phyloP scores from a whole-genome alignment of 164 flowering plant species.

The Macadamia tetraphylla region DNA sequence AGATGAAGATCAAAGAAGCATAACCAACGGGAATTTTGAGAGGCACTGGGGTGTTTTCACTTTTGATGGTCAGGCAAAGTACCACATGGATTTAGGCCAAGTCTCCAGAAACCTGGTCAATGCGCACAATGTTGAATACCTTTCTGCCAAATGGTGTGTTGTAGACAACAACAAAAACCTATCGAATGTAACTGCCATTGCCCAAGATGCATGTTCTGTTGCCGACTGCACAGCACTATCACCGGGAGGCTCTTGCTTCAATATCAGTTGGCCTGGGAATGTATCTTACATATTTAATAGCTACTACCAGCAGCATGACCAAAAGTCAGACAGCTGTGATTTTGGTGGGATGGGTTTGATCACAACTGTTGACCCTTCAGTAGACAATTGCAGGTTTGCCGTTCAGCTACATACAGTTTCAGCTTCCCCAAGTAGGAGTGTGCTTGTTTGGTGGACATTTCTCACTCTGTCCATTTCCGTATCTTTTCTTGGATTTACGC shows the following conservation, averaged over 20 bases:
- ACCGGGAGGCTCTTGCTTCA: conserved; percentile 82
- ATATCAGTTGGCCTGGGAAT: conserved; percentile 76
- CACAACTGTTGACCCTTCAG: conserved; percentile 85
- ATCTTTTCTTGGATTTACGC: conserved; percentile 7
- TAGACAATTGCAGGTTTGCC: conserved; percentile 56
- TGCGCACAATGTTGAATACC: conserved; percentile 67
- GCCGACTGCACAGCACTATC: conserved; percentile 74
- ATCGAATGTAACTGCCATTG: conserved; percentile 49
- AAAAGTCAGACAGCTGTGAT: conserved; percentile 61
- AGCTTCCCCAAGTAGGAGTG: conserved; percentile 8
- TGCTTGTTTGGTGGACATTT: conserved; percentile 18
- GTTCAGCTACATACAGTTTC: conserved; percentile 49
- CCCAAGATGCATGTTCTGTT: conserved; percentile 46
- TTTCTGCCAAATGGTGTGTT: conserved; percentile 83
- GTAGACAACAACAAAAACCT: conserved; percentile 65
- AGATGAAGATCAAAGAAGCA: conserved; percentile 73
- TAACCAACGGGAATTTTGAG: conserved; percentile 53
- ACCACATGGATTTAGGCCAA: conserved; percentile 50
- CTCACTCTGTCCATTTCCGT: conserved; percentile 10
- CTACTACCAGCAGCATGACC: conserved; percentile 81
- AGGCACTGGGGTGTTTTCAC: conserved; percentile 91
- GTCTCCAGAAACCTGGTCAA: conserved; percentile 45
- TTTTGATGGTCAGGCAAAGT: conserved; percentile 91
- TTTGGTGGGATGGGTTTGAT: conserved; percentile 85
- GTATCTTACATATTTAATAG: conserved; percentile 84